Base-by-base conservation (phyloP, 352 stramenopile genomes). In the Phytophthora brassicae region DNA sequence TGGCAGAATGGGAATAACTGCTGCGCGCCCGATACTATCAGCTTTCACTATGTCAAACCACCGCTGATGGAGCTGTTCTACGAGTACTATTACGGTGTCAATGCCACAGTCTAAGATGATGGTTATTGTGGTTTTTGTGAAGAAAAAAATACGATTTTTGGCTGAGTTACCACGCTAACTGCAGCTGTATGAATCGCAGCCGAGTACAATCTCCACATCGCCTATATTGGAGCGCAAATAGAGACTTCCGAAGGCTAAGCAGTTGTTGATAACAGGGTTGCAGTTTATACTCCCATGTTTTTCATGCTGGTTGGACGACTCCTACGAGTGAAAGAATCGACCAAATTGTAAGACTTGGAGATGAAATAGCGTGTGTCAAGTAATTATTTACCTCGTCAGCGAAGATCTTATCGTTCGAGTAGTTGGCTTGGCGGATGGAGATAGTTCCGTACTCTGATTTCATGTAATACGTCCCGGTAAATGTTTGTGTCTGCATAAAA, bases 31-130 rank as follows among this genome's bases (percentile, higher is more conserved):
- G 84, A 94, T 66, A 81, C 75, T 17, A 82, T 95, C 43, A 89
- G 61, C 44, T 95, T 94, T 65, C 86, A 95, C 68, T 95, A 95
- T 54, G 72, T 95, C 53, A 93, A 92, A 60, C 82, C 82, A 23
- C 85, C 82, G 20, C 70, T 93, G 41, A 92, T 95, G 86, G 82
- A 93, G 19, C 58, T 88, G 19, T 92, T 93, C 60, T 89, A 92
- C 60, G 77, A 89, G 58, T 95, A 74, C 51, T 95, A 90, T 70
- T 93, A 93, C 65, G 74, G 72, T 16, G 41, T 52, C 39, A 16
- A 28, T 22, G 53, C 22, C 16, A n/a, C 38, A 44, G 38, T 22
- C 38, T 26, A 24, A 44, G 17, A 23, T 24, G 8, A 26, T 44
- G n/a, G 11, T 19, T 41, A n/a, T n/a, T n/a, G n/a, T n/a, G n/a